Base-by-base conservation (phyloP, 1,284 basidiomycete genomes). In the Boletus hoseneyae region DNA sequence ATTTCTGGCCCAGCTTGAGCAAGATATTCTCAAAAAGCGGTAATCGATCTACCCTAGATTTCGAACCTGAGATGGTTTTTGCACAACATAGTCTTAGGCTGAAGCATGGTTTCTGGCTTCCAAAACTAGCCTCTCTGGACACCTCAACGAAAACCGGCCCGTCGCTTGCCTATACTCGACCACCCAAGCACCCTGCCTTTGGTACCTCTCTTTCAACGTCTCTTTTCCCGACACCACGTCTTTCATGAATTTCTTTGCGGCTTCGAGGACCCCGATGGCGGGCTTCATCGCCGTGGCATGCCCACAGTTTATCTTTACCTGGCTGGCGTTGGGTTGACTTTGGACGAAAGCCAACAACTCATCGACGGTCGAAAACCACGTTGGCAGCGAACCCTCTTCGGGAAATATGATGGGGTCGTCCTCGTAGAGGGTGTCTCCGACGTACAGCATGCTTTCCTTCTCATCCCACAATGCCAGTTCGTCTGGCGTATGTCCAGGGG, bases 1-100 rank as follows among this genome's bases (percentile, higher is more conserved):
- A 19, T 87, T 88, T 60, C 63, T 89, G 34, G 80, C 83, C 15
- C 71, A 78, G 51, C 66, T 89, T 6, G 82, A 85, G 55, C 64
- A 63, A 42, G 76, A 79, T n/a, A 63, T 77, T 34, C 50, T 68
- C 32, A 60, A 48, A 42, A 62, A 57, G 33, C 51, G 33, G 39
- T 63, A 39, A 47, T 30, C 13, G 7, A 39, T 44, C 34, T 16
- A n/a, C 27, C 16, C 15, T 18, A 29, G 13, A 35, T 15, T 30
- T 37, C 40, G 37, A 15, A 46, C 37, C 11, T 48, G 34, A 42
- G 25, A 40, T 30, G 23, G 41, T 33, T 36, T 30, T 12, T 34
- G 8, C 18, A 25, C 15, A n/a, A 15, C 19, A 12, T 23, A 25
- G 19, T 47, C 21, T 13, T 51, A 37, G 10, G 41, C n/a, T 51